Evolutionary conservation across 306 rosid species (phyloP).

Genomic region (Dryas alaskensis): DNA sequence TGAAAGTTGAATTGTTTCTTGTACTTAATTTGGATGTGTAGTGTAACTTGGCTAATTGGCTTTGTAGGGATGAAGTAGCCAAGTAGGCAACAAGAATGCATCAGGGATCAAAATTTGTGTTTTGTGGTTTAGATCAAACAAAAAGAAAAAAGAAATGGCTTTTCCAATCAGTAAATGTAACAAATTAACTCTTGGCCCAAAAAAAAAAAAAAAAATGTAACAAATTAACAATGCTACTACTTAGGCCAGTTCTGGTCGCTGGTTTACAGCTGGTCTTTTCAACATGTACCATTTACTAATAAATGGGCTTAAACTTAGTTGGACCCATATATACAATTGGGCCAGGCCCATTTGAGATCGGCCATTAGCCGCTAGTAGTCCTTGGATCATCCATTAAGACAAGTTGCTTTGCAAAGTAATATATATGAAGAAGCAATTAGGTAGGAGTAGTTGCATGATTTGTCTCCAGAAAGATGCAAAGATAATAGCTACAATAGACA

Average conservation of each 20-base stretch:
- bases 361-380: not conserved
- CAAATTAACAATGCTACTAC: too few species aligned
- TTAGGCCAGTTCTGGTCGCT: not conserved
- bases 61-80: not conserved
- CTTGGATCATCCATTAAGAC: not conserved
- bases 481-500: too few species aligned
- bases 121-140: not conserved
- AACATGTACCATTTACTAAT: not conserved
- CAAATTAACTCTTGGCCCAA: too few species aligned
- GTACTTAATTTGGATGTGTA: not conserved
- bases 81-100: too few species aligned
- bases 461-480: too few species aligned
- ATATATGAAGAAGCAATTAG: conserved; percentile 6
- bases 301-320: not conserved
- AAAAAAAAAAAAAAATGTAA: too few species aligned
- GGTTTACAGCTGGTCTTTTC: not conserved
- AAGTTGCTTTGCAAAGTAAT: too few species aligned
- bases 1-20: not conserved
- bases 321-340: not conserved
- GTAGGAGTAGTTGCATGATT: conserved; percentile 58
- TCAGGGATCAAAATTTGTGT: too few species aligned
- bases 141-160: not conserved
- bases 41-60: not conserved
- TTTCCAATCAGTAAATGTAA: too few species aligned
- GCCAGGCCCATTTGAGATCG: too few species aligned